Percentiles rank a stretch among this genome's conserved stretches.
Conservation (phyloP, 176 grass and related monocot species). For the Musa itinerans region DNA sequence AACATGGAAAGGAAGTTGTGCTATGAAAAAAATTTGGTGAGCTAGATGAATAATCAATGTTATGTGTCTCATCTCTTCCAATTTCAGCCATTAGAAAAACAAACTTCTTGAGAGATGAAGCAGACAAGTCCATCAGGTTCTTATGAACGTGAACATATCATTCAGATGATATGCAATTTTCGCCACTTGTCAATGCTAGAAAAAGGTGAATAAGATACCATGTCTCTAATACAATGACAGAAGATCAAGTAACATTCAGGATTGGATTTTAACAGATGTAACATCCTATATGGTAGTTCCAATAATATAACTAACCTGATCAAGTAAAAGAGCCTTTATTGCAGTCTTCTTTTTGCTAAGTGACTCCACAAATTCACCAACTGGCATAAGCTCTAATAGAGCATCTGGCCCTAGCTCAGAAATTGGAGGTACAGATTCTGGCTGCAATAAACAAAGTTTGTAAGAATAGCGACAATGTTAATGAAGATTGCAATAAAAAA, state of each 20-base stretch:
- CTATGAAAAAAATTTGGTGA: neutral
- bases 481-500: neutral
- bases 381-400: conserved; percentile 71
- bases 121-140: neutral
- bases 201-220: neutral
- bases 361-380: conserved; percentile 37
- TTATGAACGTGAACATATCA: neutral
- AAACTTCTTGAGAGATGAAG: neutral
- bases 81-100: neutral
- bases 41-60: neutral
- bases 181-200: too few species aligned
- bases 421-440: conserved; percentile 72
- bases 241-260: neutral
- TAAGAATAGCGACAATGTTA: neutral
- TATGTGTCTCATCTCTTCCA: neutral
- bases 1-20: neutral
- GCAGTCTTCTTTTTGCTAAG: conserved; percentile 63
- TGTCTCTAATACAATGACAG: neutral
- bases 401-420: conserved; percentile 90
- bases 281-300: neutral
- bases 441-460: conserved; percentile 29
- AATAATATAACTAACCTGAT: conserved; percentile 48
- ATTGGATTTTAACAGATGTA: neutral
- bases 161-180: neutral
- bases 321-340: conserved; percentile 84